Percentiles rank a stretch among this genome's conserved stretches.
phyloP scores from a whole-genome alignment of 768 basidiomycete genomes.

The Lactarius hengduanensis region DNA sequence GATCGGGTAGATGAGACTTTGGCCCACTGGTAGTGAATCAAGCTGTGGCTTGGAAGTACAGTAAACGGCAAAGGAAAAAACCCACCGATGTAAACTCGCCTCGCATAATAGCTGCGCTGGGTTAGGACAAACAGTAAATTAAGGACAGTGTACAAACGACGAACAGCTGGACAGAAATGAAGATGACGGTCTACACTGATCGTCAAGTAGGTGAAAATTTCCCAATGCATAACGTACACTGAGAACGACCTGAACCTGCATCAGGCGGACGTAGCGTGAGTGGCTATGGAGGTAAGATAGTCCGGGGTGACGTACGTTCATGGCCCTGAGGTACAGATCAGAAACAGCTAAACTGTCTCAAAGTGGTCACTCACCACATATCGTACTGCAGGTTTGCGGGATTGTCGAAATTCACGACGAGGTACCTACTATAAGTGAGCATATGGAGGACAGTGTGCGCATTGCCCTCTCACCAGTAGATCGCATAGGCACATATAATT shows the following conservation, averaged over 20 bases:
- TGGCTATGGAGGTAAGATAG: slow-evolving; percentile 30
- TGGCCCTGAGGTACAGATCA: slow-evolving; percentile 18
- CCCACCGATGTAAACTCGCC: slow-evolving; percentile 7
- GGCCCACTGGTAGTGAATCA: slow-evolving; percentile 8
- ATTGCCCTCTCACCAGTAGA: slow-evolving; percentile 43
- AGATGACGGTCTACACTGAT: background rate
- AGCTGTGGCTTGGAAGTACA: background rate
- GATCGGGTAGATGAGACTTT: background rate
- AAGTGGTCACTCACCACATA: slow-evolving; percentile 40
- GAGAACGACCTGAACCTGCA: background rate
- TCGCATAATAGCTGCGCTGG: slow-evolving; percentile 7
- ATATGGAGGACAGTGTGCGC: background rate
- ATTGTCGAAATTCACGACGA: slow-evolving; percentile 46
- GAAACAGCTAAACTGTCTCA: background rate
- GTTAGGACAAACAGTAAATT: background rate
- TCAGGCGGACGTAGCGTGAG: background rate
- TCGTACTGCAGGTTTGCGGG: slow-evolving; percentile 38
- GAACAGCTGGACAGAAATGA: slow-evolving; percentile 3
- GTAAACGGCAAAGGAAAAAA: background rate
- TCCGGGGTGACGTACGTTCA: slow-evolving; percentile 27
- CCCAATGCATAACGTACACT: background rate
- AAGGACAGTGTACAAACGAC: background rate
- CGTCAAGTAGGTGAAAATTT: no score
- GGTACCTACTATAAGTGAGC: slow-evolving; percentile 39
- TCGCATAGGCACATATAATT: slow-evolving; percentile 43